Conservation (phyloP, 139 green algal genomes). For the Coelastrella sp. region DNA sequence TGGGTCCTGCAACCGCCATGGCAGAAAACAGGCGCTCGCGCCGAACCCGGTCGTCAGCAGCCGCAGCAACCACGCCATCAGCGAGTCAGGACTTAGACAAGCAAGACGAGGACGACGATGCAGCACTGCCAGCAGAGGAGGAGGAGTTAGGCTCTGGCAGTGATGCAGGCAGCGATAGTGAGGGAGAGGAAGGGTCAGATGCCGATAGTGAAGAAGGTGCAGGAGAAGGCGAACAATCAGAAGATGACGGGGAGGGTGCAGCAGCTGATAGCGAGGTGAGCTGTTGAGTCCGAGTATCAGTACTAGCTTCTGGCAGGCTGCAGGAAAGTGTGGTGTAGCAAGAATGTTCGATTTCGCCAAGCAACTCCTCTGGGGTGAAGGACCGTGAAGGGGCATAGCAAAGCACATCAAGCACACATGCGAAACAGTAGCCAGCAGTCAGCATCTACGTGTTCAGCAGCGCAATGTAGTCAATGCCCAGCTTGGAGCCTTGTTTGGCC, state of each 20-base stretch:
- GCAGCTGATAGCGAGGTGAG: slow-evolving; percentile 15
- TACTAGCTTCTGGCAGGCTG: too few relatives aligned
- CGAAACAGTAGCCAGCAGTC: too few relatives aligned
- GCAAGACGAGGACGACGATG: slow-evolving; percentile 21
- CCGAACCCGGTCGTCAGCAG: neutral
- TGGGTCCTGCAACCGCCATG: neutral
- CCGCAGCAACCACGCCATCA: neutral
- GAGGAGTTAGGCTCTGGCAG: slow-evolving; percentile 9
- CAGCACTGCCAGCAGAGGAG: slow-evolving; percentile 29
- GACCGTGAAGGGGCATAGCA: too few relatives aligned
- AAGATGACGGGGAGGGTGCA: neutral
- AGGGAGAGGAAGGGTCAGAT: neutral
- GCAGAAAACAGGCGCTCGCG: neutral
- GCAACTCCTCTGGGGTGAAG: neutral
- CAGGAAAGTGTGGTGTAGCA: too few relatives aligned
- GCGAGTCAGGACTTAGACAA: neutral
- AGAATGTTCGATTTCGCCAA: too few relatives aligned
- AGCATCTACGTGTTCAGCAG: too few relatives aligned
- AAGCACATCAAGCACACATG: too few relatives aligned
- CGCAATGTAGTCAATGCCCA: too few relatives aligned
- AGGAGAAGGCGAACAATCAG: neutral
- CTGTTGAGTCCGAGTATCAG: too few relatives aligned
- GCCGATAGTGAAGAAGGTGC: neutral
- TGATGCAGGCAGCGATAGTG: neutral
- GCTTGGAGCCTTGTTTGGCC: too few relatives aligned